Evolutionary conservation across 345 rosid species (phyloP).

Genomic region (Psidium friedrichsthalianum): DNA sequence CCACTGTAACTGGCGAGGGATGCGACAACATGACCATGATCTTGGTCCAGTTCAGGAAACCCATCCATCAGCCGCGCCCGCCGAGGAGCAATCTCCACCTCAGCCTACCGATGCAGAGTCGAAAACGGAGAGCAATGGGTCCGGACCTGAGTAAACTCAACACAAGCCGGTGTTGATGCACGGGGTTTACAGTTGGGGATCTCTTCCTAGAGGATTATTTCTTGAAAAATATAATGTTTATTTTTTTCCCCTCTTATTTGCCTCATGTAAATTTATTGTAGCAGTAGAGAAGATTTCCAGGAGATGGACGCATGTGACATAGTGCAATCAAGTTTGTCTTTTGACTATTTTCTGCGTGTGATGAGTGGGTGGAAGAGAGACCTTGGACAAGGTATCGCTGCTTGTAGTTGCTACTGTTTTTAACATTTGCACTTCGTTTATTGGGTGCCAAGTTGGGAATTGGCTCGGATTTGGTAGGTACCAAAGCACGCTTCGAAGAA

Average conservation of each 20-base stretch:
- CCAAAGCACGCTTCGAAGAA: not conserved
- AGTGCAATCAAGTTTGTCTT: not conserved
- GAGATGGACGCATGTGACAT: not conserved
- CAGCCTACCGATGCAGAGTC: not conserved
- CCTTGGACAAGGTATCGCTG: not conserved
- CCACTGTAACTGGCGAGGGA: conserved; percentile 70
- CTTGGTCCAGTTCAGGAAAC: conserved; percentile 68
- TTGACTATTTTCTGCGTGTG: not conserved
- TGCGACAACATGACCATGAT: conserved; percentile 99
- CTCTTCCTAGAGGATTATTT: not conserved
- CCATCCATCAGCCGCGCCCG: conserved; percentile 1
- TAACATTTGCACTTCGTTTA: not conserved
- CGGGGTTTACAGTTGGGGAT: not conserved
- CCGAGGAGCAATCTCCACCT: not conserved
- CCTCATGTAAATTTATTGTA: not conserved
- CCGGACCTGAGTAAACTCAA: not conserved
- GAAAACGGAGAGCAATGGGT: not conserved
- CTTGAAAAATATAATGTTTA: not conserved
- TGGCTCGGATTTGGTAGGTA: not conserved
- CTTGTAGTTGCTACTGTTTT: not conserved
- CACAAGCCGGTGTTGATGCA: not conserved
- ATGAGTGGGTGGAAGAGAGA: not conserved
- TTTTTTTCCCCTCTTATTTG: not conserved
- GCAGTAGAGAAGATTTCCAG: not conserved
- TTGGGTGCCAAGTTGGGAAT: not conserved